phyloP scores from a whole-genome alignment of 1,139 yeast species.

The Pichia sp. region DNA sequence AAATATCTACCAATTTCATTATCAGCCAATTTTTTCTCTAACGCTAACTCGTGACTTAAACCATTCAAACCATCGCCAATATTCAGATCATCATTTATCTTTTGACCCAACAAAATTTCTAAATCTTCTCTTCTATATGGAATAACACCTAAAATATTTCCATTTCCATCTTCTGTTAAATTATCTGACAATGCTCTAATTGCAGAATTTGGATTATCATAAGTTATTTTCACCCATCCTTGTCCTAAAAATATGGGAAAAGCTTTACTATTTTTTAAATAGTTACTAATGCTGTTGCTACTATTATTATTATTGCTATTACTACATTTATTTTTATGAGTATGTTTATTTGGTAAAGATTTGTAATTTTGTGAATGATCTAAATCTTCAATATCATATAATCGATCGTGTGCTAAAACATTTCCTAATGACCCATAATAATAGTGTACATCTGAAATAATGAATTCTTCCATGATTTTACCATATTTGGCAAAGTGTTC shows the following conservation, averaged over 20 bases:
- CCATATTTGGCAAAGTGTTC: constrained; percentile 80
- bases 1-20: constrained; percentile 18
- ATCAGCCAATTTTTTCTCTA: constrained; percentile 16
- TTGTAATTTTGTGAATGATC: neutral
- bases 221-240: constrained; percentile 86
- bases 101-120: constrained; percentile 56
- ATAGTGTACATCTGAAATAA: constrained; percentile 2
- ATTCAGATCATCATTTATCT: constrained; percentile 47
- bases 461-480: constrained; percentile 67
- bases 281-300: neutral
- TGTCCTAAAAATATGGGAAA: constrained; percentile 75
- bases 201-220: constrained; percentile 69
- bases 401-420: constrained; percentile 4
- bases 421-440: constrained; percentile 8
- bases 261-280: neutral
- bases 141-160: constrained; percentile 63
- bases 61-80: constrained; percentile 37
- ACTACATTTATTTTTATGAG: neutral
- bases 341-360: neutral
- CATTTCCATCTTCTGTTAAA: constrained; percentile 32
- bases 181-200: constrained; percentile 78
- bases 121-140: constrained; percentile 56
- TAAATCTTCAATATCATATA: constrained; percentile 1
- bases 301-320: neutral
- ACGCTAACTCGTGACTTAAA: constrained; percentile 20